Base-by-base conservation (phyloP, 139 green algal species). In the Trebouxia sp. region DNA sequence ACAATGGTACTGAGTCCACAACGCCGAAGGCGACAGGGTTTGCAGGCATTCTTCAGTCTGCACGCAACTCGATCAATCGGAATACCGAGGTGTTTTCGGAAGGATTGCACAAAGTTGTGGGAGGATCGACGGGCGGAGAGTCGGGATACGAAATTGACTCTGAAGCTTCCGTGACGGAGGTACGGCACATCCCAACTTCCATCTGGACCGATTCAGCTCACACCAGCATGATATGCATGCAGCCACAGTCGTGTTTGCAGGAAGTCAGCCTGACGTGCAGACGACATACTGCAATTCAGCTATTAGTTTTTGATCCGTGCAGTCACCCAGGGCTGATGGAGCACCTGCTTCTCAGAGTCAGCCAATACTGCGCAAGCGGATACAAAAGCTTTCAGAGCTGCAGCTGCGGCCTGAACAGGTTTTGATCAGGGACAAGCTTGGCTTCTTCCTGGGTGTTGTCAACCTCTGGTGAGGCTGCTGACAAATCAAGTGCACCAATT, bases 351-450 rank as follows among this genome's bases (percentile, higher is more conserved):
- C 39, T 12, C 69, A 17, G 43, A 39, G 41, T 32, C 26, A 55
- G 41, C 69, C 69, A n/a, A 10, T 38, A 3, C 11, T 77, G 11
- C 26, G 41, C 26, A 53, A 55, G 10, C 24, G 42, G 26, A 10
- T 77, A 26, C n/a, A 77, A 10, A 51, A 77, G 24, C 41, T 77
- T 11, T 20, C 69, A 38, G 42, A 51, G 35, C 30, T 51, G 39
- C 26, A 77, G 42, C 72, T 79, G 14, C 72, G 26, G 35, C 78
- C 78, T 32, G 35, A 77, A 24, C 62, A 83, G 45, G 28, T 51
- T 3, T 28, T 90, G 80, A 74, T 88, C 39, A 75, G 81, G 24
- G 86, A 90, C 79, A 90, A 89, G 66, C 56, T 90, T 39, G 78
- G 78, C 3, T 90, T 90, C 28, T 84, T 88, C 17, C 12, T 90